Percentiles rank a stretch among this genome's conserved stretches.
These are phyloP conservation scores for Podospora fimiseda DNA, from an alignment of 495 filamentous ascomycete species.

Conservation along the genomic window DNA sequence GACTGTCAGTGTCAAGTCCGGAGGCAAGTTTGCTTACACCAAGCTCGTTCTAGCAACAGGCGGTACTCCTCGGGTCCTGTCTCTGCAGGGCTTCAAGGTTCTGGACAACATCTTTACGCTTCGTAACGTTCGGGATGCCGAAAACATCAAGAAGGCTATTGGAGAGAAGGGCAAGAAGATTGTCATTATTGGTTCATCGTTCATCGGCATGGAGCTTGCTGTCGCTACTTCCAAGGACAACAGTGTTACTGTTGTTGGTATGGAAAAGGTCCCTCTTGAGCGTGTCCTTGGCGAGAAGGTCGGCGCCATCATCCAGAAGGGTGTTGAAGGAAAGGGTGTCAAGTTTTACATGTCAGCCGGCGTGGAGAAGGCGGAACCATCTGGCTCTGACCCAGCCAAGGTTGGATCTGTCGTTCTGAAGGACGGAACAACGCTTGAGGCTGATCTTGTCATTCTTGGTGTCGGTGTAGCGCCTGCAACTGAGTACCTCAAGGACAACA, in stretches of 20 bases:
- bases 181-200: constrained; percentile 83
- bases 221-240: constrained; percentile 70
- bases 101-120: constrained; percentile 81
- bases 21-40: constrained; percentile 65
- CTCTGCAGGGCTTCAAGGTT: constrained; percentile 78
- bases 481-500: constrained; percentile 70
- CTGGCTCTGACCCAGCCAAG: constrained; percentile 51
- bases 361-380: constrained; percentile 75
- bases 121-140: constrained; percentile 64
- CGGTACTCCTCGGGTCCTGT: constrained; percentile 69
- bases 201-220: constrained; percentile 94
- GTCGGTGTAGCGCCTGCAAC: constrained; percentile 86
- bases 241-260: constrained; percentile 83
- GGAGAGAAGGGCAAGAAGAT: constrained; percentile 86
- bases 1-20: constrained; percentile 64
- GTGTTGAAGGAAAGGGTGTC: constrained; percentile 77
- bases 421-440: constrained; percentile 74
- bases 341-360: constrained; percentile 75
- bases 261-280: constrained; percentile 81
- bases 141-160: constrained; percentile 68
- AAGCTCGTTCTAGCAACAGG: constrained; percentile 89
- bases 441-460: constrained; percentile 86
- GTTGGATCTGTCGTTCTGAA: constrained; percentile 82
- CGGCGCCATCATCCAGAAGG: constrained; percentile 68
- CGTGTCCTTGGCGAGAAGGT: constrained; percentile 78